Conservation (phyloP, 2,329 filamentous ascomycete species). For the Sarocladium oryzae region DNA sequence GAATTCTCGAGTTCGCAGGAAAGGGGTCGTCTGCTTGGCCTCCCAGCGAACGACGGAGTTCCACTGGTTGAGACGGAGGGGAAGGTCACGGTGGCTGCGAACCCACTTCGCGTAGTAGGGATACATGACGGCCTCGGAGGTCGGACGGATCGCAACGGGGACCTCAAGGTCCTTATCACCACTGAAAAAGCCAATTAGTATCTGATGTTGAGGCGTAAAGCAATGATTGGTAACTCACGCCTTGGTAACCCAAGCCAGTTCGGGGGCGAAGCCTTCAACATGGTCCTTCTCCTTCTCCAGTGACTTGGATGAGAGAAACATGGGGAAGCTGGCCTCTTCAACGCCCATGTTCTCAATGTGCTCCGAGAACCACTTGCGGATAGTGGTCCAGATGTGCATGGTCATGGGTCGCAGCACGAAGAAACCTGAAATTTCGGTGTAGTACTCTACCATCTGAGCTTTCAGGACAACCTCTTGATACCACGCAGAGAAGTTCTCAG, state of each 20-base stretch:
- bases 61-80: conserved; percentile 94
- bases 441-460: conserved; percentile 97
- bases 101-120: conserved; percentile 97
- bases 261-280: conserved; percentile 95
- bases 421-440: conserved; percentile 87
- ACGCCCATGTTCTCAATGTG: conserved; percentile 88
- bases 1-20: conserved; percentile 90
- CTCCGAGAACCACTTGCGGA: conserved; percentile 60
- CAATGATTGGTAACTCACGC: conserved; percentile 43
- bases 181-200: conserved; percentile 35
- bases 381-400: conserved; percentile 62
- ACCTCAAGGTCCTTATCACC: conserved; percentile 90
- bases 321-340: conserved; percentile 92
- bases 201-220: neutral
- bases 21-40: conserved; percentile 85
- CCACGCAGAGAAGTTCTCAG: conserved; percentile 86
- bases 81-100: conserved; percentile 89
- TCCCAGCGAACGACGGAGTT: conserved; percentile 92
- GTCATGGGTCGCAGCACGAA: conserved; percentile 77
- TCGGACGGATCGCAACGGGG: conserved; percentile 61
- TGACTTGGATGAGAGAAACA: conserved; percentile 90
- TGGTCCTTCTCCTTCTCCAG: conserved; percentile 87
- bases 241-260: conserved; percentile 84
- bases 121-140: conserved; percentile 81
- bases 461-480: conserved; percentile 97